Evolutionary conservation across 805 yeast genomes (phyloP).

Genomic region (Ogataea neopini): DNA sequence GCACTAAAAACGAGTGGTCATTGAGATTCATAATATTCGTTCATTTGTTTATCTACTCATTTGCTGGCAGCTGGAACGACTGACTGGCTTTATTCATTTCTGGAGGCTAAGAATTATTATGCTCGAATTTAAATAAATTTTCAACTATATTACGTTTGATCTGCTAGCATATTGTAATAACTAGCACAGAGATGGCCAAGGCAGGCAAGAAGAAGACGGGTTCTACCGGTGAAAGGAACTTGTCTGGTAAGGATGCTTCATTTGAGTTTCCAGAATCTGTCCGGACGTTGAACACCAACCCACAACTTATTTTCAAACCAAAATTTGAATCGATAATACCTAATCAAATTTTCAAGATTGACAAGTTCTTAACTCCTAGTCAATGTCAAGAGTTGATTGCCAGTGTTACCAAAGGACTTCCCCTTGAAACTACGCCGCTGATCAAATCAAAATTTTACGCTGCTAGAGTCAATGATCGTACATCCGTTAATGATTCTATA

Average conservation of each 20-base stretch:
- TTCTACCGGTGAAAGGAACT: no score
- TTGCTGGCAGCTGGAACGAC: no score
- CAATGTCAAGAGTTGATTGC: conserved; percentile 43
- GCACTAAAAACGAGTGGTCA: no score
- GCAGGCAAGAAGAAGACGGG: not conserved
- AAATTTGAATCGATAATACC: conserved; percentile 21
- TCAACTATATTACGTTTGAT: no score
- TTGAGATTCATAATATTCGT: no score
- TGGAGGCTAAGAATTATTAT: no score
- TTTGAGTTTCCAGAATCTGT: conserved; percentile 14
- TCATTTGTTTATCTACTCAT: no score
- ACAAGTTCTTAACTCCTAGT: conserved; percentile 39
- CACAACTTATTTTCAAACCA: conserved; percentile 10
- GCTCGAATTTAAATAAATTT: no score
- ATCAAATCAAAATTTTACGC: conserved; percentile 55
- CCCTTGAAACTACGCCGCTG: conserved; percentile 49
- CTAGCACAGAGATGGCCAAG: not conserved
- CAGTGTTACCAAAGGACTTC: conserved; percentile 25
- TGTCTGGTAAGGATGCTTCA: no score
- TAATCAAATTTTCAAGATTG: conserved; percentile 43
- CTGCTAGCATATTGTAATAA: no score
- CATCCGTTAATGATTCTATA: conserved; percentile 39
- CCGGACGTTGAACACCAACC: not conserved
- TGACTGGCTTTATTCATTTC: no score
- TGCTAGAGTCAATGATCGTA: conserved; percentile 56